Evolutionary conservation across 2,329 filamentous ascomycete genomes (phyloP), one percentile per base, ranked within the genome.

Genomic region (Xylariales sp.): DNA sequence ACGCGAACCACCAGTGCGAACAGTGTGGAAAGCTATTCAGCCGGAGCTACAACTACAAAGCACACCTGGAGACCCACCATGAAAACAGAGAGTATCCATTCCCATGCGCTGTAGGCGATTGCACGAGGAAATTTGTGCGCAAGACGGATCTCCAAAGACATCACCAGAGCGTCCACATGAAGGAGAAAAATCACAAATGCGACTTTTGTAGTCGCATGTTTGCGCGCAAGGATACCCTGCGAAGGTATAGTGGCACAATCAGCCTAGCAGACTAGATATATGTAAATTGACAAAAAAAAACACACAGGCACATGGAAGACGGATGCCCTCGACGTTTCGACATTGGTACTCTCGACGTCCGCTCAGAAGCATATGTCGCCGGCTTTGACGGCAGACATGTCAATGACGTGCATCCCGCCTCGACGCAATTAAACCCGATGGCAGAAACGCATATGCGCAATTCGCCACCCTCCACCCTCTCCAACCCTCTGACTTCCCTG

Each of bases 1-100:
- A 86, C 49, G 84, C 83, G 38, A 86, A 81, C 49, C 84, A 78
- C 59, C 71, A 76, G 45, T 95, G 89, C 55, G 67, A 72, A 38
- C 67, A 80, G 24, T 95, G 89, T 54, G 81, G 83, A 6, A 87
- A 84, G 58, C 74, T 83, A 13, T 95, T 95, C 57, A 87, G 86
- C 47, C 73, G 89, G 44, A 83, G 79, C 52, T 94, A 91, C 66
- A 95, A 95, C 62, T 88, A 83, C 65, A 89, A 86, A 54, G 85
- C 88, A 20, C 89, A 95, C 58, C 75, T 90, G 72, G 83, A 90
- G 54, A 90, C 82, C 1, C 89, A 95, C 55, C 81, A 93, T 54
- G 80, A 86, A 12, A 74, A 77, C 42, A 74, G 84, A 40, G 77
- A 78, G 51, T 86, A 85, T 51, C 80, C 82, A 0, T 84, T 88